Evolutionary conservation across 352 stramenopile genomes (phyloP), one percentile per base, ranked within the genome.

Genomic region (Phytophthora brassicae): DNA sequence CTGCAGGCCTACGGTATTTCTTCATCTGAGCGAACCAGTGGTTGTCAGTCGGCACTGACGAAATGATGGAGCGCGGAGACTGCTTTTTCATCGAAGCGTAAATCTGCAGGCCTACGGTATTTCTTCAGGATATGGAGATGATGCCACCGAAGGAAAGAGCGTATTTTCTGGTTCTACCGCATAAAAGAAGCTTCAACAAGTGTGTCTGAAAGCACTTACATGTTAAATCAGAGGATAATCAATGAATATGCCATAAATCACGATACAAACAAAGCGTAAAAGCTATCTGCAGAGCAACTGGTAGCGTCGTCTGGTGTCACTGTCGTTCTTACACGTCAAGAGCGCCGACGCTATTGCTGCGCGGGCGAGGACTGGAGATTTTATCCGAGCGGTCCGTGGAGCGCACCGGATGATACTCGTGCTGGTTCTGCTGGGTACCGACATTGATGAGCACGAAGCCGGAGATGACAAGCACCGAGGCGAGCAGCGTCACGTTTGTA

Each of bases 391-490:
- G 56, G 62, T 75, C 49, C 62, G 64, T 60, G 43, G 66, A 67
- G 62, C 67, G 51, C 42, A 75, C 56, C 13, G 73, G 70, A 35
- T 87, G 75, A 42, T 80, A 85, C 33, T 84, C 79, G 64, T 88
- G 69, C 59, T 72, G 69, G 54, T 81, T 84, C 52, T 85, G 78
- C 69, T 86, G 87, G 6, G 77, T 86, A 45, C 72, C 78, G 42
- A 86, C 58, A 46, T 81, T 84, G 50, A 86, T 88, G 41, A 89
- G 57, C 38, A 94, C 63, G 59, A 96, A 96, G 17, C 85, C 85
- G 2, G 57, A 61, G 52, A 92, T 73, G 28, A 96, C 86, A 20
- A 91, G 68, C 42, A 61, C 46, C 14, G 85, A 89, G 29, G 81
- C 82, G 38, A 90, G 23, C n/a, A 84, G 35, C 28, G 82, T 86